Evolutionary conservation across 2,329 filamentous ascomycete genomes (phyloP).

Genomic region (Colletotrichum australisinense): DNA sequence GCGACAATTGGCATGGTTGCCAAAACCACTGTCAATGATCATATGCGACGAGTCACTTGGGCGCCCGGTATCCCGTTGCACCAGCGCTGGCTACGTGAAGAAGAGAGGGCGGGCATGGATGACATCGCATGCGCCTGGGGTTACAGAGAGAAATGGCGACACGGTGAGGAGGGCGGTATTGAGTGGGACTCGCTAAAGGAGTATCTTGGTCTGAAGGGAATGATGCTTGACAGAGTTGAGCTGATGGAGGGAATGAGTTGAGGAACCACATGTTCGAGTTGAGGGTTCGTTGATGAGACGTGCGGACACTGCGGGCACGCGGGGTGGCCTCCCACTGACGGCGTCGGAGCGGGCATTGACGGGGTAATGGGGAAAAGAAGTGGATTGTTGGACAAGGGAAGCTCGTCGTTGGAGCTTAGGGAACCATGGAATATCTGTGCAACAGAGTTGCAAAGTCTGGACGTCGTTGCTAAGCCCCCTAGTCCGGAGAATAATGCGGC

Average conservation of each 20-base stretch:
- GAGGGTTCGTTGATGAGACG: conserved; percentile 27
- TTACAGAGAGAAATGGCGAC: conserved; percentile 81
- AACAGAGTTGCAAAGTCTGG: conserved; percentile 20
- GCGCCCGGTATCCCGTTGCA: conserved; percentile 82
- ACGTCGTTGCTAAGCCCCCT: conserved; percentile 36
- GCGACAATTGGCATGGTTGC: conserved; percentile 86
- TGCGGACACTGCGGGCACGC: neutral
- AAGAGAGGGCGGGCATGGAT: conserved; percentile 89
- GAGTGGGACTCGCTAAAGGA: conserved; percentile 91
- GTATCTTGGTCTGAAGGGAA: conserved; percentile 83
- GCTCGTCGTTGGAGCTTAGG: conserved; percentile 27
- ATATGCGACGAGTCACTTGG: conserved; percentile 96
- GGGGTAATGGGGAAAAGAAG: conserved; percentile 6
- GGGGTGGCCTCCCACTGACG: conserved; percentile 9
- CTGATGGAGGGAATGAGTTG: conserved; percentile 88
- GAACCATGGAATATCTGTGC: conserved; percentile 19
- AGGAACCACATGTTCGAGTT: conserved; percentile 22
- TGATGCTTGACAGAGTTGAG: conserved; percentile 90
- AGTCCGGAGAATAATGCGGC: conserved; percentile 36
- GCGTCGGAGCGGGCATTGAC: conserved; percentile 16
- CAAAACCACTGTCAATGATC: conserved; percentile 88
- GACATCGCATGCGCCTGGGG: conserved; percentile 90
- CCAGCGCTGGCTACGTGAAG: conserved; percentile 87
- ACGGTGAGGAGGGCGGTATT: conserved; percentile 89
- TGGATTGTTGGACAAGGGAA: conserved; percentile 17